These are phyloP conservation scores for Alternaria rosae DNA, from an alignment of 2,329 filamentous ascomycete genomes.

Conservation along the genomic window DNA sequence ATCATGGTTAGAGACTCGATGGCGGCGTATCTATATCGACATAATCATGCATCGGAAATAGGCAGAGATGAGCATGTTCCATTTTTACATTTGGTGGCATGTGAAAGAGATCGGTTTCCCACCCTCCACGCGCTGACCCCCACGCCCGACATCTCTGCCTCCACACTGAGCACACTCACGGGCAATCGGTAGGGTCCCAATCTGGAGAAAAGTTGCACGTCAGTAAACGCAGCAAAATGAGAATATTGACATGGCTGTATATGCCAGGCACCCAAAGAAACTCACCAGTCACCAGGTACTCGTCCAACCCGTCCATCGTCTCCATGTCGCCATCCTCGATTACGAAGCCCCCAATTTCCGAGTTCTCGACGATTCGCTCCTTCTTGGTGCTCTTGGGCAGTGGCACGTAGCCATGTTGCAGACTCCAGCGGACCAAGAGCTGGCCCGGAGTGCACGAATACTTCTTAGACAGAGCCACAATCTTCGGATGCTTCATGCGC, in stretches of 20 bases:
- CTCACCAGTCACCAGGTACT: constrained; percentile 70
- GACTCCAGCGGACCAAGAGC: constrained; percentile 77
- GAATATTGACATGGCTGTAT: not conserved
- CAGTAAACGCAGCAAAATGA: constrained; percentile 19
- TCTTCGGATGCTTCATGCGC: constrained; percentile 71
- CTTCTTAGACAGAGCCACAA: constrained; percentile 69
- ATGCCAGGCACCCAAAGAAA: not conserved
- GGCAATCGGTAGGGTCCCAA: constrained; percentile 57
- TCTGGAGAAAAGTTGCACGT: constrained; percentile 37
- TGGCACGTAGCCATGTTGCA: constrained; percentile 76
- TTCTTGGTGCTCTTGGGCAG: constrained; percentile 74
- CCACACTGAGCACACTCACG: constrained; percentile 27
- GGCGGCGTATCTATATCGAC: not conserved
- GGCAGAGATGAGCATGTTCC: not conserved
- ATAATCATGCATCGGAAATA: not conserved
- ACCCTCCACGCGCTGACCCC: constrained; percentile 27
- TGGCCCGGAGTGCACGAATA: constrained; percentile 76
- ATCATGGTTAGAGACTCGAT: not conserved
- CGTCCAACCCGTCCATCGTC: constrained; percentile 70
- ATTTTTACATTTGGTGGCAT: not conserved
- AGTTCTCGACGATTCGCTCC: constrained; percentile 71
- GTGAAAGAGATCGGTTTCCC: not conserved
- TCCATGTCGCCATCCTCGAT: constrained; percentile 71
- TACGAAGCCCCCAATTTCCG: constrained; percentile 65
- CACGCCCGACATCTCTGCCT: constrained; percentile 20